Base-by-base conservation (phyloP, 768 basidiomycete species). In the Lenzites betulinus region DNA sequence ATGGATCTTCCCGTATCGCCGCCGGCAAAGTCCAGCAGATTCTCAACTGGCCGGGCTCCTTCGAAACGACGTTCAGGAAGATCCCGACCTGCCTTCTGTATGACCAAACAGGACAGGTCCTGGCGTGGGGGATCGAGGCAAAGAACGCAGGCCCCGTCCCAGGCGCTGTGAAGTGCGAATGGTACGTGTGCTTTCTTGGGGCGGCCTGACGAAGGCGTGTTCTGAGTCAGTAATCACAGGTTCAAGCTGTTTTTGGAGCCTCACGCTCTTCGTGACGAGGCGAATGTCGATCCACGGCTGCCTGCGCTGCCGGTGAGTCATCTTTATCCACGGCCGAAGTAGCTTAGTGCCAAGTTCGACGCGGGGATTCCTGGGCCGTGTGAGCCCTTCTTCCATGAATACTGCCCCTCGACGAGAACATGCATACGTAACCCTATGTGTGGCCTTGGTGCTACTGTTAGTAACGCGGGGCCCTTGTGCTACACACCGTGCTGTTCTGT, bases 161-260 rank as follows among this genome's bases (percentile, higher is more conserved):
- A 3, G 90, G 91, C 7, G 85, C 83, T 12, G 76, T 76, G 51
- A 81, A 78, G 59, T 86, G 81, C 54, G 84, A 84, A 74, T 83
- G 83, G 84, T 81, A 63, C 43, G 72, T 35, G 11, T 30, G 50
- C 16, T 38, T 16, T 15, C 25, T 20, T 23, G 26, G 11, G 51
- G 47, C 30, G 47, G 51, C 54, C 60, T 28, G 15, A 42, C 6
- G 28, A 22, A 43, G 42, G 33, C 30, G 36, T 26, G 33, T 48
- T 43, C 23, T 54, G 51, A 48, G 43, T 35, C 22, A 22, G 25
- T 28, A 33, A 28, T 26, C 43, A 51, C 50, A 81, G 85, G 87
- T 95, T 94, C 79, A 95, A 95, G 69, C 77, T 95, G 52, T 92
- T 91, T 73, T 78, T 95, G 58, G 92, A 94, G 67, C 93, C 93